Evolutionary conservation across 345 rosid species (phyloP).

Genomic region (Pugionium cornutum): DNA sequence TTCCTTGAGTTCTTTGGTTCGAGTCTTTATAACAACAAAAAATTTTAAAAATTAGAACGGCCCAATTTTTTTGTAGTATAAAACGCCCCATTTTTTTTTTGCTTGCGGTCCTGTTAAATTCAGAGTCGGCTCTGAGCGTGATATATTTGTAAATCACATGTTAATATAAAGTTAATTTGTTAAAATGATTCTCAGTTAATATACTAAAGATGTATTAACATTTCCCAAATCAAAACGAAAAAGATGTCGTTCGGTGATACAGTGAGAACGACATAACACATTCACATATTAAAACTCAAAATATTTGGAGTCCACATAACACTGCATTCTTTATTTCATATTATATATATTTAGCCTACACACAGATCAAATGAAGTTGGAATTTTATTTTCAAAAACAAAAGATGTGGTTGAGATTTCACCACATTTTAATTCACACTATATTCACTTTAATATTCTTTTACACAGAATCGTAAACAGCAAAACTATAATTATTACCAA

Average conservation of each 20-base stretch:
- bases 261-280: conserved; percentile 30
- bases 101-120: too few relatives aligned
- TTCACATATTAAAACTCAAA: conserved; percentile 27
- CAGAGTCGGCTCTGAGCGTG: too few relatives aligned
- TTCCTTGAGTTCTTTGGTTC: too few relatives aligned
- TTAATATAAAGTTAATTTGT: too few relatives aligned
- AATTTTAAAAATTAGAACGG: too few relatives aligned
- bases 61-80: too few relatives aligned
- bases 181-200: too few relatives aligned
- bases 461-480: not conserved
- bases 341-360: not conserved
- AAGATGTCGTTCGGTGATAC: conserved; percentile 28
- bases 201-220: not conserved
- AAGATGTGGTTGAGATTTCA: conserved; percentile 25
- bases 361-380: too few relatives aligned
- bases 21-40: too few relatives aligned
- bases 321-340: conserved; percentile 6
- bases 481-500: not conserved
- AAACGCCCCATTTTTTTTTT: too few relatives aligned
- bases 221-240: conserved; percentile 25
- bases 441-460: conserved; percentile 15
- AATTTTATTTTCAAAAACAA: not conserved
- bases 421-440: not conserved
- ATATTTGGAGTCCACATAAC: conserved; percentile 39
- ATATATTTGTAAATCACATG: not conserved